Evolutionary conservation across 495 filamentous ascomycete genomes (phyloP).

Genomic region (Aspergillus mulundensis): DNA sequence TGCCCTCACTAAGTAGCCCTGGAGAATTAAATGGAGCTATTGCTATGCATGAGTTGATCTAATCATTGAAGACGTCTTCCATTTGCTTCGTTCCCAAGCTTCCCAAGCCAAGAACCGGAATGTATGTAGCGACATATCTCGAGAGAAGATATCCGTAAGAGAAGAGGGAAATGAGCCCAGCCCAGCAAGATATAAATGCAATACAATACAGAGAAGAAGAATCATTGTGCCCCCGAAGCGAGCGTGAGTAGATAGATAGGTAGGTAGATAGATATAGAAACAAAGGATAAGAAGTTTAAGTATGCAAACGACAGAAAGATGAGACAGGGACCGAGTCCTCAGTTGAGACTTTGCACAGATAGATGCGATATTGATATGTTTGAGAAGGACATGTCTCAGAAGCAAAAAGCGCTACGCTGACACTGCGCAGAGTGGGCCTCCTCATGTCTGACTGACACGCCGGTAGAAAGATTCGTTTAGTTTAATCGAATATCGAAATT

Average conservation of each 20-base stretch:
- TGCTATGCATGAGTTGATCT: too few species aligned
- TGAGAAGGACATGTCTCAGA: neutral
- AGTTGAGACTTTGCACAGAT: neutral
- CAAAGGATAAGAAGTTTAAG: neutral
- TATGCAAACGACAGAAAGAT: neutral
- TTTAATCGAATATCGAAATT: neutral
- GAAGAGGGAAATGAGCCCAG: too few species aligned
- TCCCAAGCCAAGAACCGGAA: too few species aligned
- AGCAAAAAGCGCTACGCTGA: neutral
- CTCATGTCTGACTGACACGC: neutral
- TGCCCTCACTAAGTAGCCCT: too few species aligned
- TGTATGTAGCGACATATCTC: too few species aligned
- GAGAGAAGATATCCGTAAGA: too few species aligned
- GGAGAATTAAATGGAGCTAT: too few species aligned
- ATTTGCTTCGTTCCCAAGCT: too few species aligned
- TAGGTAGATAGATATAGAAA: neutral
- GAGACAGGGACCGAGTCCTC: neutral
- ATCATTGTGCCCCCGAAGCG: neutral
- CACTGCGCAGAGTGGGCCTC: neutral
- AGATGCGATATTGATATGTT: constrained; percentile 1
- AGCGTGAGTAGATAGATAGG: neutral
- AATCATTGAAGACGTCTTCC: too few species aligned
- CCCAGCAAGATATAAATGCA: neutral
- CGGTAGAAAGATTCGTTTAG: neutral
- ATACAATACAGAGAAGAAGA: neutral